Evolutionary conservation across 108 stramenopile genomes (phyloP), one percentile per base, ranked within the genome.

Genomic region (Skeletonema marinoi): DNA sequence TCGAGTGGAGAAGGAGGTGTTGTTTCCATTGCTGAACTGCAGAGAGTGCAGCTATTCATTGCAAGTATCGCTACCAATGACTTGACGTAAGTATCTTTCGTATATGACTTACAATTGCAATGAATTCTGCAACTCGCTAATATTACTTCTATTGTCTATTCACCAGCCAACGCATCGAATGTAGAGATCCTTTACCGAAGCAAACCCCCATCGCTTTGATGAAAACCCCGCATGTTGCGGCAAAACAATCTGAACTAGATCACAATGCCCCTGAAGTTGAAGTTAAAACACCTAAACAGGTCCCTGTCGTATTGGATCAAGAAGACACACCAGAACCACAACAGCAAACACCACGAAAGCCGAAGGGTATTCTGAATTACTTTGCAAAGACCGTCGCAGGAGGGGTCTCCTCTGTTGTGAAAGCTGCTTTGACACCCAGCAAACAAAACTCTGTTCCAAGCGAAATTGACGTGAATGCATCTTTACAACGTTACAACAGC

Each of bases 11-110:
- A 60, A 46, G 11, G 21, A 38, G 31, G 41, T 16, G 31, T n/a
- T 16, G 33, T 71, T 19, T 68, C 60, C 11, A 12, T 19, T 1
- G 38, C 50, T 3, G 70, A 81, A 4, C 38, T 70, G 25, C 41
- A 77, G 2, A 30, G 59, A 60, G 33, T 81, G n/a, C 51, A 71
- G 54, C 21, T 77, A 2, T 81, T 77, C 12, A 59, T 81, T 30
- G 74, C 79, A 14, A 59, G 56, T 21, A 70, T 78, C 25, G 54
- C 78, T 19, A 78, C 70, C 6, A 38, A 66, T 60, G 78, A 78
- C 60, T 48, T 78, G 14, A 10, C 65, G 78, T 78, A 60, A 71
- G 78, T 56, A 56, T 25, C 9, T 56, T 12, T 0, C 2, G 6
- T 21, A 0, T 29, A 25, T n/a, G 0, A 0, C 21, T 25, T 10